Evolutionary conservation across 331 rosid genomes (phyloP).

Genomic region (Quercus phellos): DNA sequence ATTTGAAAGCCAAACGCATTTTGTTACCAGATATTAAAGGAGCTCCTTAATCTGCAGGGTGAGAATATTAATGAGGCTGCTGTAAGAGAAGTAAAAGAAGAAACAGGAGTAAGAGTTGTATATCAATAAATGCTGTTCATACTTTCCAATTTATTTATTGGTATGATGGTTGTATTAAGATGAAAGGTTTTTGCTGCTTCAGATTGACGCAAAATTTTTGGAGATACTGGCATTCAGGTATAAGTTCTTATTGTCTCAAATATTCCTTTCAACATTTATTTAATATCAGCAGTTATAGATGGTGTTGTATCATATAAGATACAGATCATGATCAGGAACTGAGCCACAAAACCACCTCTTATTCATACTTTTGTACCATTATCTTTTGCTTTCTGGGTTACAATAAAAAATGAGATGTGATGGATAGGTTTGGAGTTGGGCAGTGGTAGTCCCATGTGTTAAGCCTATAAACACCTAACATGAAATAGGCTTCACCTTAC

Average conservation of each 20-base stretch:
- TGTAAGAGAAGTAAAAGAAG: constrained; percentile 73
- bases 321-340: too few relatives aligned
- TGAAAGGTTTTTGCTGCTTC: constrained; percentile 16
- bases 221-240: constrained; percentile 76
- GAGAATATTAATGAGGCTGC: constrained; percentile 60
- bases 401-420: background rate
- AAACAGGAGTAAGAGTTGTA: constrained; percentile 61
- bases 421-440: background rate
- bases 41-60: constrained; percentile 43
- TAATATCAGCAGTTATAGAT: background rate
- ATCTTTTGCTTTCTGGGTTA: background rate
- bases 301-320: background rate
- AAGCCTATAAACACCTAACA: background rate
- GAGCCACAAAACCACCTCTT: background rate
- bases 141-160: background rate
- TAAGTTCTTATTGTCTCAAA: background rate
- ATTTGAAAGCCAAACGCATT: constrained; percentile 1
- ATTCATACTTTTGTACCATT: background rate
- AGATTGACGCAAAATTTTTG: constrained; percentile 62
- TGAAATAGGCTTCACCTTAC: background rate
- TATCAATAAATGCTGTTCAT: constrained; percentile 10
- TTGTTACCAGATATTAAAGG: constrained; percentile 8
- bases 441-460: background rate
- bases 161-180: background rate
- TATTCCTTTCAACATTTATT: background rate